Conservation (phyloP, 495 filamentous ascomycete species). For the Neurospora sp. region DNA sequence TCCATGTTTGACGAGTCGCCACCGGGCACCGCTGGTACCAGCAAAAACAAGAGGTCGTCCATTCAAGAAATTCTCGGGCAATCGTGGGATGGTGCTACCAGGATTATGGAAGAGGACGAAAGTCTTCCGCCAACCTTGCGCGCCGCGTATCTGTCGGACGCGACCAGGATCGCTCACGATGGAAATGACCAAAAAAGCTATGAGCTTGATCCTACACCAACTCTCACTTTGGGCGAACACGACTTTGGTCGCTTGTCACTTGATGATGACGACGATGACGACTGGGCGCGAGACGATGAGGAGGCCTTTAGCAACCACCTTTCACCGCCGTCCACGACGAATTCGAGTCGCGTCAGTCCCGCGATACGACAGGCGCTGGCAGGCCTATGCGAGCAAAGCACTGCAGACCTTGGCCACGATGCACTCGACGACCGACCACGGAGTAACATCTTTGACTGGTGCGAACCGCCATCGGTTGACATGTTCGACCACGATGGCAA, state of each 20-base stretch:
- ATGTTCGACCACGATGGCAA: constrained; percentile 42
- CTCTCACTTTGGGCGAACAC: constrained; percentile 12
- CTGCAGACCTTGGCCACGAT: constrained; percentile 19
- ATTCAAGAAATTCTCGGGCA: constrained; percentile 43
- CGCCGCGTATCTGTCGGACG: constrained; percentile 14
- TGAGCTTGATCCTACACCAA: constrained; percentile 10
- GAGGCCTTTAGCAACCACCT: constrained; percentile 38
- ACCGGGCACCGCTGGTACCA: constrained; percentile 39
- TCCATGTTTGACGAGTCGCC: constrained; percentile 78
- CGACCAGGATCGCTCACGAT: constrained; percentile 8
- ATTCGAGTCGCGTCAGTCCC: constrained; percentile 35
- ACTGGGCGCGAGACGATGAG: constrained; percentile 50
- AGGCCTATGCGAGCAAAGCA: constrained; percentile 30
- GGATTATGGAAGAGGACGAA: constrained; percentile 59
- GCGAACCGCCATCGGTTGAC: constrained; percentile 54
- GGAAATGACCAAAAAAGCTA: constrained; percentile 7
- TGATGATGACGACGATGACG: constrained; percentile 54
- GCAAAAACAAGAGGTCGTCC: constrained; percentile 46
- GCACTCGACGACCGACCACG: constrained; percentile 36
- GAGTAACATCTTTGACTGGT: constrained; percentile 78
- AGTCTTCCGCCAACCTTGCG: constrained; percentile 47
- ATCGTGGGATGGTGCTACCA: constrained; percentile 39
- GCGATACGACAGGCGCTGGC: constrained; percentile 31
- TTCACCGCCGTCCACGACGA: constrained; percentile 44
- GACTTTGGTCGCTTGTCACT: constrained; percentile 40